Evolutionary conservation across 495 filamentous ascomycete genomes (phyloP).

Genomic region (Penicillium arizonense): DNA sequence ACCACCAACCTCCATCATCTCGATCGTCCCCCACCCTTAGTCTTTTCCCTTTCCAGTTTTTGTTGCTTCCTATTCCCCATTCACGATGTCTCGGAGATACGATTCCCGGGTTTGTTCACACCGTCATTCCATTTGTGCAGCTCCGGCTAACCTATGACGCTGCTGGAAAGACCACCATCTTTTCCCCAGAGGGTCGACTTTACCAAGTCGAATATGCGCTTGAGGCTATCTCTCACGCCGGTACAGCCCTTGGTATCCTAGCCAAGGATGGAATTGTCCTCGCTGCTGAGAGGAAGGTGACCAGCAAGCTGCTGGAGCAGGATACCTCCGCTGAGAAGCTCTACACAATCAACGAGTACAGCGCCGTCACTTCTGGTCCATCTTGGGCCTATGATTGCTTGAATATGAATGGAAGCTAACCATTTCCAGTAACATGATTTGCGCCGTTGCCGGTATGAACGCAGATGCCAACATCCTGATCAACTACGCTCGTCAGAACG

Average conservation of each 20-base stretch:
- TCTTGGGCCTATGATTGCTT: not conserved
- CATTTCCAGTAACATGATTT: conserved; percentile 91
- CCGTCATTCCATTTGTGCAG: conserved; percentile 25
- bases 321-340: conserved; percentile 99
- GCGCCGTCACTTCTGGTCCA: not conserved
- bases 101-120: conserved; percentile 79
- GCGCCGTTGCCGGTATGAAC: conserved; percentile 98
- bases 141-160: conserved; percentile 50
- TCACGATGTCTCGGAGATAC: conserved; percentile 92
- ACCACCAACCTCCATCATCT: conserved; percentile 21
- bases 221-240: conserved; percentile 97
- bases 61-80: conserved; percentile 13
- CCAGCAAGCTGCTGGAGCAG: conserved; percentile 98
- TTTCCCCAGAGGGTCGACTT: conserved; percentile 96
- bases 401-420: conserved; percentile 16
- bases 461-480: conserved; percentile 99
- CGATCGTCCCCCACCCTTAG: conserved; percentile 1
- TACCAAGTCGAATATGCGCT: conserved; percentile 99
- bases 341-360: conserved; percentile 97
- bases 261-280: conserved; percentile 98
- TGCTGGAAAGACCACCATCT: conserved; percentile 85
- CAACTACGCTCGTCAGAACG: conserved; percentile 96
- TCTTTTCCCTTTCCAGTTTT: conserved; percentile 9
- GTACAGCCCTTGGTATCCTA: conserved; percentile 92
- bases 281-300: conserved; percentile 98